A percentile compares a stretch with the other conserved stretches of the same genome.
Conservation (phyloP, 177 flowering plant species). For the Vitis hybrid region DNA sequence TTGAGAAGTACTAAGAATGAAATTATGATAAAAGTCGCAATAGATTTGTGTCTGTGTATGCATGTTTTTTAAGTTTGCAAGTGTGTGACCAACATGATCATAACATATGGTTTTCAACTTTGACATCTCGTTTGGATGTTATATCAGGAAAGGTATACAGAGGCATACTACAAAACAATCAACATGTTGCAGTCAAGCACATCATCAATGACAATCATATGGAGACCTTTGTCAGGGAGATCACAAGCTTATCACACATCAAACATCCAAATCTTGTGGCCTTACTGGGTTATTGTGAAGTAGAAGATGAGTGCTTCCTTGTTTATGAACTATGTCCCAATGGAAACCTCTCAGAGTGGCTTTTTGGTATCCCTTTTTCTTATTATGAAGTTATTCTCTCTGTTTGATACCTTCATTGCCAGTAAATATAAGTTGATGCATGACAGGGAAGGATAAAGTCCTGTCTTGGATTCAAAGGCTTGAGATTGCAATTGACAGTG, state of each 20-base stretch:
- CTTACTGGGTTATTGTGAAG: constrained; percentile 42
- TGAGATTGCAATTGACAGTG: constrained; percentile 49
- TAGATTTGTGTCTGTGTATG: not conserved
- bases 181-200: constrained; percentile 48
- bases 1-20: not conserved
- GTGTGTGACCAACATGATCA: too few relatives aligned
- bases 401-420: not conserved
- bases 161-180: constrained; percentile 37
- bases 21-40: not conserved
- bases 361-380: constrained; percentile 35
- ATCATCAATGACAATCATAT: constrained; percentile 35
- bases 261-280: constrained; percentile 53
- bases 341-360: constrained; percentile 56
- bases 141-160: constrained; percentile 55
- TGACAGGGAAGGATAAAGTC: constrained; percentile 41
- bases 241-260: constrained; percentile 50
- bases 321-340: constrained; percentile 51
- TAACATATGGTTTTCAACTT: not conserved
- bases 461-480: constrained; percentile 53
- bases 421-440: not conserved
- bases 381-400: not conserved
- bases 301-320: constrained; percentile 48
- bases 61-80: too few relatives aligned
- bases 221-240: constrained; percentile 53
- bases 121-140: not conserved